phyloP scores from a whole-genome alignment of 2,329 filamentous ascomycete genomes.

The Didymosphaeria variabile region DNA sequence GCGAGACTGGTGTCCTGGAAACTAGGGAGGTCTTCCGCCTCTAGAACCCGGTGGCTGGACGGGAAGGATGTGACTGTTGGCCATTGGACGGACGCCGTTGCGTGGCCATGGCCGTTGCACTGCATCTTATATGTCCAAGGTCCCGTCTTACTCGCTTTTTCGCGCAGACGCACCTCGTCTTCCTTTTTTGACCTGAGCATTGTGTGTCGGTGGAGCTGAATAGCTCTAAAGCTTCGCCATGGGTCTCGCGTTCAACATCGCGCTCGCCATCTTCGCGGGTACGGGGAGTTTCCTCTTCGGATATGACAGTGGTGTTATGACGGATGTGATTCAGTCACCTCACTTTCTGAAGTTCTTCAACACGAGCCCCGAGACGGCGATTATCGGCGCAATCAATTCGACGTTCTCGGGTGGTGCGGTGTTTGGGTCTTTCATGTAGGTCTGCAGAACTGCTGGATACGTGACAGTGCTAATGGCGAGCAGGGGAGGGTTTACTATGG shows the following conservation, averaged over 20 bases:
- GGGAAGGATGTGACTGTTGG: slow-evolving; percentile 1
- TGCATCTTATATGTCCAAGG: neutral
- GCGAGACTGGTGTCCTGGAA: slow-evolving; percentile 24
- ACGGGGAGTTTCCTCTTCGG: slow-evolving; percentile 56
- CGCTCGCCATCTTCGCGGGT: slow-evolving; percentile 54
- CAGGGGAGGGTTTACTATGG: slow-evolving; percentile 65
- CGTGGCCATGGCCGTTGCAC: no score
- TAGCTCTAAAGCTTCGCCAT: slow-evolving; percentile 34
- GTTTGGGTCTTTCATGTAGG: slow-evolving; percentile 61
- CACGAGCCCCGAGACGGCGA: slow-evolving; percentile 58
- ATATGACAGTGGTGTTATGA: slow-evolving; percentile 53
- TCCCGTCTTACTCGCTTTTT: neutral
- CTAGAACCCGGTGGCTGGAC: slow-evolving; percentile 14
- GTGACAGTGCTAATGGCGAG: neutral
- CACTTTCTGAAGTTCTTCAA: slow-evolving; percentile 68
- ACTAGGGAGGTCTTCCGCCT: slow-evolving; percentile 36
- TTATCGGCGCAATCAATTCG: slow-evolving; percentile 70
- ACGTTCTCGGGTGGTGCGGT: slow-evolving; percentile 69
- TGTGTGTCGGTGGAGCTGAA: neutral
- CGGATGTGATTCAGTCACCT: slow-evolving; percentile 63
- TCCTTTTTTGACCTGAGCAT: neutral
- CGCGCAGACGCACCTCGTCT: neutral
- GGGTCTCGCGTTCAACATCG: slow-evolving; percentile 55
- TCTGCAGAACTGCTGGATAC: slow-evolving; percentile 3
- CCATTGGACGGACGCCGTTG: neutral